Conservation (phyloP, 2,329 filamentous ascomycete genomes). For the Tolypocladium amazonense region DNA sequence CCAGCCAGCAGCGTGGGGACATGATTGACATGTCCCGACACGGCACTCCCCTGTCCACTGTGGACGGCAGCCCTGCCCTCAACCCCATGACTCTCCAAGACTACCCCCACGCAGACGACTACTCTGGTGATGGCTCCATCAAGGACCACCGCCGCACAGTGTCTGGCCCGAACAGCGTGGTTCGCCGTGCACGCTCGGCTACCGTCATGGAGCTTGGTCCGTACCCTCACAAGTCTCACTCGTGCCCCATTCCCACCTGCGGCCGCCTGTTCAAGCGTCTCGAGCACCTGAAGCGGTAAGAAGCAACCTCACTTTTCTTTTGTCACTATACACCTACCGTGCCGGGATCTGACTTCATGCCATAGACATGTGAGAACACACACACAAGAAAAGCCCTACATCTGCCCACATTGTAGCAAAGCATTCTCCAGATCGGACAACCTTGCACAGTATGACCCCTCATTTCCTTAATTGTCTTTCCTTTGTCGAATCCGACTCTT, state of each 20-base stretch:
- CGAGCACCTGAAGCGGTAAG: slow-evolving; percentile 98
- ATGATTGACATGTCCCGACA: slow-evolving; percentile 77
- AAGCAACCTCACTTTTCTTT: slow-evolving; percentile 28
- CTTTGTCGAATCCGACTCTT: slow-evolving; percentile 8
- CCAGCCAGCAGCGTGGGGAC: slow-evolving; percentile 63
- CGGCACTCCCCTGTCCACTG: slow-evolving; percentile 75
- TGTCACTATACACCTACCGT: neutral
- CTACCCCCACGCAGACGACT: slow-evolving; percentile 53
- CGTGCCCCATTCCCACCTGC: slow-evolving; percentile 97
- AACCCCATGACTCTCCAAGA: slow-evolving; percentile 63
- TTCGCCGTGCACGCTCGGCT: slow-evolving; percentile 83
- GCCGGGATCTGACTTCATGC: slow-evolving; percentile 11
- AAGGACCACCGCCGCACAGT: slow-evolving; percentile 52
- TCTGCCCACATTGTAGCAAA: slow-evolving; percentile 96
- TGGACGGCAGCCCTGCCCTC: slow-evolving; percentile 72
- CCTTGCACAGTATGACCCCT: slow-evolving; percentile 74
- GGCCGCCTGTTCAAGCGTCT: slow-evolving; percentile 96
- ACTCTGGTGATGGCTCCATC: slow-evolving; percentile 37
- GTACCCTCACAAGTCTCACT: slow-evolving; percentile 96
- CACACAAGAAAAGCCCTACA: slow-evolving; percentile 97
- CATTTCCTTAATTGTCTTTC: slow-evolving; percentile 25
- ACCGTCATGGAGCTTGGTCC: slow-evolving; percentile 95
- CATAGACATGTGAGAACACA: slow-evolving; percentile 95
- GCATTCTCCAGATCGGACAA: slow-evolving; percentile 98
- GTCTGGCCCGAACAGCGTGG: slow-evolving; percentile 62